Base-by-base conservation (phyloP, 2,329 filamentous ascomycete genomes). In the Pseudocercospora fijiensis region DNA sequence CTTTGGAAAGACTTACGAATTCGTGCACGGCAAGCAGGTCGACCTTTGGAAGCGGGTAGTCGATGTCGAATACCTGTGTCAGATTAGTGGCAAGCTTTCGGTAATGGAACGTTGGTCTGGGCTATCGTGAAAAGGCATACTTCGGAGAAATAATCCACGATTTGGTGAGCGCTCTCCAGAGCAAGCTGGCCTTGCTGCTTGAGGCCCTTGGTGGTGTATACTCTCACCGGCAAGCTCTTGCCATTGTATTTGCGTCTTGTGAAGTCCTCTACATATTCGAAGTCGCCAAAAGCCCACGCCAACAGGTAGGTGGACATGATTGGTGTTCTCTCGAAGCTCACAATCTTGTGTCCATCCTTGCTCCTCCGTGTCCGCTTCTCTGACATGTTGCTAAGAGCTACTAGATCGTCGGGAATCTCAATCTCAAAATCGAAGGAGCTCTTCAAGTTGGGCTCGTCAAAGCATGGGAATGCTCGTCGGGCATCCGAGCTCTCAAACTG, bases 401-500 rank as follows among this genome's bases (percentile, higher is more conserved):
- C 88, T 78, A 95, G 90, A 70, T 94, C 91, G 53, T 90, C 88
- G 16, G 95, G 94, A 53, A 97, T 85, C 80, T 98, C 94, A 67
- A 99, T 90, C 73, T 92, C 85, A 64, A 99, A 90, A 77, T 97
- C 93, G 74, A 97, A 98, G 2, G 92, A 94, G 10, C 95, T 92
- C 81, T 99, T 99, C 68, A 98, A 85, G 74, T 96, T 96, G 47
- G 95, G 95, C 81, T 99, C 95, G 75, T 99, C 95, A 74, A 98
- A 98, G 81, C 95, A 99, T 55, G 95, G 95, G 80, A 99, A 97
- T 8, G 95, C 94, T 70, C 93, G 86, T 69, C 95, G 89, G 66
- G 95, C 95, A 79, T 99, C 95, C 74, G 92, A 96, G 52, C 93
- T 90, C 82, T 99, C 95, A 75, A 99, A 99, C 77, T 99, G 95